These are phyloP conservation scores for Byssochlamys sp. DNA, from an alignment of 2,329 filamentous ascomycete species.

Conservation along the genomic window DNA sequence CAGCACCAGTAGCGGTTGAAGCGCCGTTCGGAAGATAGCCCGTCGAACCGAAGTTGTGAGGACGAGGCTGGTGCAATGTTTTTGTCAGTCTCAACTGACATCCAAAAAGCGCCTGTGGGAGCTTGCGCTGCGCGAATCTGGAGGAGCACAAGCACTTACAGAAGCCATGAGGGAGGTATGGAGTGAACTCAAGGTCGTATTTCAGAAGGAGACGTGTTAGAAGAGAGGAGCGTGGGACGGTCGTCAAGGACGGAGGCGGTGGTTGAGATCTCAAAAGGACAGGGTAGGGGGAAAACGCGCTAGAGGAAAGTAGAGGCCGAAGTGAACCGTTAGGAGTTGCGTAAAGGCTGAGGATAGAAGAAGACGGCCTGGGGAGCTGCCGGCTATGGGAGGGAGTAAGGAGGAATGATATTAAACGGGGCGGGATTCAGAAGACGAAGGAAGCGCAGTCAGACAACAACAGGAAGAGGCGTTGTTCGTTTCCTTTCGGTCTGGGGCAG, in stretches of 20 bases:
- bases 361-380: neutral
- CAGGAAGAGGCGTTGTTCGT: neutral
- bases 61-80: slow-evolving; percentile 28
- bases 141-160: slow-evolving; percentile 26
- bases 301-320: neutral
- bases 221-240: slow-evolving; percentile 5
- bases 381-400: neutral
- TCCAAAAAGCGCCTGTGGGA: neutral
- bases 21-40: slow-evolving; percentile 40
- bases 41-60: slow-evolving; percentile 35
- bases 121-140: slow-evolving; percentile 1
- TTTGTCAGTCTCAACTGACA: neutral
- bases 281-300: neutral
- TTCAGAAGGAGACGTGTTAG: neutral
- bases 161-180: slow-evolving; percentile 36
- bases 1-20: slow-evolving; percentile 25
- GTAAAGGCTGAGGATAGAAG: slow-evolving; percentile 4
- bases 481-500: neutral
- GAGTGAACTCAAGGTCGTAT: neutral
- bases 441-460: neutral
- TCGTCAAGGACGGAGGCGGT: slow-evolving; percentile 1
- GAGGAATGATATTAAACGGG: neutral
- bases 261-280: neutral
- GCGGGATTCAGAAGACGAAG: neutral
- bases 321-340: neutral